Evolutionary conservation across 345 rosid species (phyloP).

Genomic region (Carallia brachiata): DNA sequence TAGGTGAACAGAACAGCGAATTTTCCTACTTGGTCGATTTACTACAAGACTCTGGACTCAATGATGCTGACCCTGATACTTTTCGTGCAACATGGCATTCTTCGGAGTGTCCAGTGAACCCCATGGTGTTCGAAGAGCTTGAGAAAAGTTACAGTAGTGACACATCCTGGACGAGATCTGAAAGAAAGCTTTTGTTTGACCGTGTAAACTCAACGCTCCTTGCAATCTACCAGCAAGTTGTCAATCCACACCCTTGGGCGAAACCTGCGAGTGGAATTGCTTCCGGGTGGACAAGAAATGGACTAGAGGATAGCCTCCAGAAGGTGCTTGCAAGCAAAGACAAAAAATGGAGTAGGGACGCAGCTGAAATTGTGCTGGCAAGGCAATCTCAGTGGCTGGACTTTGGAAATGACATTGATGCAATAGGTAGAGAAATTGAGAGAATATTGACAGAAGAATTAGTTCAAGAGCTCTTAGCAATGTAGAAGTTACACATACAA

Average conservation of each 20-base stretch:
- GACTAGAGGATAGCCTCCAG: conserved; percentile 42
- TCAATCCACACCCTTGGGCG: conserved; percentile 62
- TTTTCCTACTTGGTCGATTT: conserved; percentile 52
- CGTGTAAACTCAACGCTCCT: conserved; percentile 52
- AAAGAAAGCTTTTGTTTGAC: conserved; percentile 69
- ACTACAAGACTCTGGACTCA: conserved; percentile 46
- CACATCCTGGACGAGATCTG: conserved; percentile 47
- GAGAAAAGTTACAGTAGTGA: conserved; percentile 55
- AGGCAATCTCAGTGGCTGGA: conserved; percentile 56
- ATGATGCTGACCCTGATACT: conserved; percentile 38
- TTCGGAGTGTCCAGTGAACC: conserved; percentile 54
- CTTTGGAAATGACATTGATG: conserved; percentile 48
- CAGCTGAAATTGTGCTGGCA: conserved; percentile 35
- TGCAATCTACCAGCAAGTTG: conserved; percentile 44
- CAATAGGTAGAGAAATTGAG: conserved; percentile 74
- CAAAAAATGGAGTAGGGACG: conserved; percentile 35
- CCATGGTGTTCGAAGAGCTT: conserved; percentile 60
- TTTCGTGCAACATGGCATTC: conserved; percentile 52
- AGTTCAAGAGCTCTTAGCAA: conserved; percentile 48
- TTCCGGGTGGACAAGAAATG: conserved; percentile 40
- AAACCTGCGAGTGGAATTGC: conserved; percentile 22
- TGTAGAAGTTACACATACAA: conserved; percentile 31
- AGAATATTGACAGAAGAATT: conserved; percentile 58
- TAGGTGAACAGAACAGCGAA: conserved; percentile 50
- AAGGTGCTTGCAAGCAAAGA: conserved; percentile 40